Conservation (phyloP, 2,329 filamentous ascomycete genomes). For the Rutstroemia sp. region DNA sequence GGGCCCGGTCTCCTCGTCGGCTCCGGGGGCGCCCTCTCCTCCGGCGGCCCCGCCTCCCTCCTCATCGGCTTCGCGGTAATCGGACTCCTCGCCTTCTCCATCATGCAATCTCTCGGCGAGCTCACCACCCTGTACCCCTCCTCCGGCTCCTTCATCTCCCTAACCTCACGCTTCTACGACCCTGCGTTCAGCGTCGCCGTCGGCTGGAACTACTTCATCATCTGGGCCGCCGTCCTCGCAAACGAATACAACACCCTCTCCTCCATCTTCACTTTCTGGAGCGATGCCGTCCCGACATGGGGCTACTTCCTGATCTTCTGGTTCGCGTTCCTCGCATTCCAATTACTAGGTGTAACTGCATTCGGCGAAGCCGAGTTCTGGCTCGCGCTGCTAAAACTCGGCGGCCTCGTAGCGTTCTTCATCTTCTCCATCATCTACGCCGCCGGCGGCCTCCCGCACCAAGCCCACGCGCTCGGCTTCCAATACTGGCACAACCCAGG, state of each 20-base stretch:
- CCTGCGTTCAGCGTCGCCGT: slow-evolving; percentile 61
- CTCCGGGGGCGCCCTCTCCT: slow-evolving; percentile 59
- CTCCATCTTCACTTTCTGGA: slow-evolving; percentile 61
- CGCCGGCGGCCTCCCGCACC: slow-evolving; percentile 55
- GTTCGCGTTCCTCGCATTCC: slow-evolving; percentile 60
- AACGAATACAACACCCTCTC: slow-evolving; percentile 67
- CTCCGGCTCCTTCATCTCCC: slow-evolving; percentile 62
- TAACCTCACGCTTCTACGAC: slow-evolving; percentile 65
- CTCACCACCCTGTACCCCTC: slow-evolving; percentile 67
- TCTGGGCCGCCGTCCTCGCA: slow-evolving; percentile 41
- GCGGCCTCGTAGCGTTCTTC: slow-evolving; percentile 64
- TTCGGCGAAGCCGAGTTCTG: slow-evolving; percentile 79
- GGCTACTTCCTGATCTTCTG: slow-evolving; percentile 69
- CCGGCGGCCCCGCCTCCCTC: slow-evolving; percentile 63
- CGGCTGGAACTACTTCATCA: slow-evolving; percentile 37
- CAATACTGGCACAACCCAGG: slow-evolving; percentile 66
- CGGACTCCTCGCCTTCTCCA: slow-evolving; percentile 55
- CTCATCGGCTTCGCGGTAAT: slow-evolving; percentile 68
- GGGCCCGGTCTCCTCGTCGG: slow-evolving; percentile 68
- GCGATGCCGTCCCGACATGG: slow-evolving; percentile 52
- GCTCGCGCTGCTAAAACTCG: slow-evolving; percentile 65
- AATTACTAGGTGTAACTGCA: slow-evolving; percentile 63
- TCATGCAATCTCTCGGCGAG: slow-evolving; percentile 62
- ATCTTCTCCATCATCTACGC: slow-evolving; percentile 68
- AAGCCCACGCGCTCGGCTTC: slow-evolving; percentile 53